Conservation (phyloP, 2,329 filamentous ascomycete genomes). For the Mycosphaerelloides madeirae region DNA sequence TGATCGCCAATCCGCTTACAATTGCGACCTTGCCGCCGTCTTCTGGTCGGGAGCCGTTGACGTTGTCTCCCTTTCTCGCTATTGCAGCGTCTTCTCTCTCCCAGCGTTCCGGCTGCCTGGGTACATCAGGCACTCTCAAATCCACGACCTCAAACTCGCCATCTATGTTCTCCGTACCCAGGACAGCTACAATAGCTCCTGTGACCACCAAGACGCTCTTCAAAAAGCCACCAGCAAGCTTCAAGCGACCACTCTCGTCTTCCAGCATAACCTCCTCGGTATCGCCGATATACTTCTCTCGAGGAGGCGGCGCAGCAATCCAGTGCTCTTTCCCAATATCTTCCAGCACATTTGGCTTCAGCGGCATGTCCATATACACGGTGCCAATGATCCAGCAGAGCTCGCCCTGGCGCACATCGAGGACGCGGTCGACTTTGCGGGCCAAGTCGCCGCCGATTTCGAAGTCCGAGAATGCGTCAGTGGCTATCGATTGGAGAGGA, state of each 20-base stretch:
- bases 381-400: conserved; percentile 94
- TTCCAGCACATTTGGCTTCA: conserved; percentile 94
- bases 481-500: conserved; percentile 68
- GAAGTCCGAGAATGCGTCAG: conserved; percentile 71
- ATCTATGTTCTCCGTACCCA: conserved; percentile 88
- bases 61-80: conserved; percentile 35
- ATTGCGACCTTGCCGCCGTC: conserved; percentile 72
- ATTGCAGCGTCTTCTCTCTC: conserved; percentile 53
- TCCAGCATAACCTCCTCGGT: conserved; percentile 70
- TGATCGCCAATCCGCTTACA: conserved; percentile 82
- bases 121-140: conserved; percentile 79
- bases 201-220: conserved; percentile 72
- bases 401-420: conserved; percentile 93
- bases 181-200: conserved; percentile 86
- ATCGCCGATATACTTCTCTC: conserved; percentile 52
- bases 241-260: conserved; percentile 87
- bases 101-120: conserved; percentile 79
- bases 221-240: conserved; percentile 68
- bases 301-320: conserved; percentile 74
- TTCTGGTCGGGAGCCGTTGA: conserved; percentile 35
- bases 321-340: conserved; percentile 95
- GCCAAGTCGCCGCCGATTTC: conserved; percentile 72
- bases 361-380: conserved; percentile 92
- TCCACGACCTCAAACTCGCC: conserved; percentile 92
- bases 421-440: conserved; percentile 74